Evolutionary conservation across 768 basidiomycete species (phyloP).

Genomic region (Dioszegia crocea): DNA sequence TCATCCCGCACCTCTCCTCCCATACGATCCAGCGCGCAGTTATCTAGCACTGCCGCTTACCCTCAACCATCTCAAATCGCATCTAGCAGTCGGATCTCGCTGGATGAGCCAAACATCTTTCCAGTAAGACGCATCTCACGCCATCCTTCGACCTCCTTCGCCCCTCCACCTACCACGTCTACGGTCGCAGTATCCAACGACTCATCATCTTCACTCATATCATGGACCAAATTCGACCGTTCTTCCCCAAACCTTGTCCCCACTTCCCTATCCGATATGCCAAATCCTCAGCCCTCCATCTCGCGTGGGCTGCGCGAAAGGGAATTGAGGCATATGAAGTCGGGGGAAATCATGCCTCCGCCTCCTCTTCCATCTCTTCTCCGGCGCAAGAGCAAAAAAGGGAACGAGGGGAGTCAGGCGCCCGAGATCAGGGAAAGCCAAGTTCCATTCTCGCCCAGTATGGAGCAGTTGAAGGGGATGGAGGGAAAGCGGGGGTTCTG

Average conservation of each 20-base stretch:
- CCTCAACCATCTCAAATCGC: background rate
- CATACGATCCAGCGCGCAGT: background rate
- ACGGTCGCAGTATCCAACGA: conserved; percentile 2
- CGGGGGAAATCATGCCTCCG: conserved; percentile 40
- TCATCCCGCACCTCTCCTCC: background rate
- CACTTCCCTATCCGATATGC: background rate
- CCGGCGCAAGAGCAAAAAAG: conserved; percentile 18
- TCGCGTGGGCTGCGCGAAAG: background rate
- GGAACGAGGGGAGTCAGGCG: background rate
- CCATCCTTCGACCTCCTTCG: conserved; percentile 28
- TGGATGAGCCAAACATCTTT: conserved; percentile 3
- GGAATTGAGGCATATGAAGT: conserved; percentile 19
- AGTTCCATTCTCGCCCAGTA: conserved; percentile 33
- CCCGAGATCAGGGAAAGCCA: conserved; percentile 10
- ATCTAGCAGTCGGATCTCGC: background rate
- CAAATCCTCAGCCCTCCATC: background rate
- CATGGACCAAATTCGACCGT: conserved; percentile 10
- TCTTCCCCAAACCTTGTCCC: conserved; percentile 18
- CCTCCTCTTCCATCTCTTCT: conserved; percentile 23
- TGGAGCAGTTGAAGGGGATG: conserved; percentile 15
- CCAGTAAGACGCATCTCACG: conserved; percentile 27
- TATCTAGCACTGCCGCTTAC: background rate
- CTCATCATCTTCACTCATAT: conserved; percentile 6
- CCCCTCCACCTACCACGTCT: conserved; percentile 2
- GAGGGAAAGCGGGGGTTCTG: conserved; percentile 29